Evolutionary conservation across 768 basidiomycete species (phyloP).

Genomic region (Scleroderma citrinum): DNA sequence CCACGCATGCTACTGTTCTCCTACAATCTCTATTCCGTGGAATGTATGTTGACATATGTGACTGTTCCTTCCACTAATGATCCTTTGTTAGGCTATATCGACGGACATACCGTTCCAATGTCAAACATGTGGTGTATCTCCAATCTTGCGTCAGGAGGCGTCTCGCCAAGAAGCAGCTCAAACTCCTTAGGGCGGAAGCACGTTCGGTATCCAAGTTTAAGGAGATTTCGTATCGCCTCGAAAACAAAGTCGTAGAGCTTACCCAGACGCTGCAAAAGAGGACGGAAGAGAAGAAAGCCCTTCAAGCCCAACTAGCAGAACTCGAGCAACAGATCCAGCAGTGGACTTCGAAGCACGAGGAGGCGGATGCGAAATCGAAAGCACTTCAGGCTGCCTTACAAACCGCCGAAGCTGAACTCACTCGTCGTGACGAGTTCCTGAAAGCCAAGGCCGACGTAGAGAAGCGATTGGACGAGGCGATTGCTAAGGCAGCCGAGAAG

Average conservation of each 20-base stretch:
- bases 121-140: constrained; percentile 71
- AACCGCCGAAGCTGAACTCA: constrained; percentile 62
- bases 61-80: background rate
- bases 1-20: constrained; percentile 54
- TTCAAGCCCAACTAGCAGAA: constrained; percentile 67
- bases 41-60: constrained; percentile 51
- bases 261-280: constrained; percentile 90
- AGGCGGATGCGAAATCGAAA: constrained; percentile 68
- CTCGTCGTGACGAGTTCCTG: constrained; percentile 69
- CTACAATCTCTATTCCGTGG: constrained; percentile 87
- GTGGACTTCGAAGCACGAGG: constrained; percentile 86
- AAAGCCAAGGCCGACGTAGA: constrained; percentile 75
- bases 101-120: constrained; percentile 49
- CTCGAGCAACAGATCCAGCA: constrained; percentile 82
- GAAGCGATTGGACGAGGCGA: constrained; percentile 70
- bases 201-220: constrained; percentile 98
- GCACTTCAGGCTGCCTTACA: constrained; percentile 67
- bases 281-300: constrained; percentile 84
- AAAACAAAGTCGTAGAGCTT: constrained; percentile 99
- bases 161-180: constrained; percentile 80
- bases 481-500: constrained; percentile 69
- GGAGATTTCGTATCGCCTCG: constrained; percentile 94
- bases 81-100: constrained; percentile 43
- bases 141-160: constrained; percentile 92
- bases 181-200: constrained; percentile 80